Evolutionary conservation across 192 early-diverging fungal species (phyloP).

Genomic region (Pilobolus umbonatus): DNA sequence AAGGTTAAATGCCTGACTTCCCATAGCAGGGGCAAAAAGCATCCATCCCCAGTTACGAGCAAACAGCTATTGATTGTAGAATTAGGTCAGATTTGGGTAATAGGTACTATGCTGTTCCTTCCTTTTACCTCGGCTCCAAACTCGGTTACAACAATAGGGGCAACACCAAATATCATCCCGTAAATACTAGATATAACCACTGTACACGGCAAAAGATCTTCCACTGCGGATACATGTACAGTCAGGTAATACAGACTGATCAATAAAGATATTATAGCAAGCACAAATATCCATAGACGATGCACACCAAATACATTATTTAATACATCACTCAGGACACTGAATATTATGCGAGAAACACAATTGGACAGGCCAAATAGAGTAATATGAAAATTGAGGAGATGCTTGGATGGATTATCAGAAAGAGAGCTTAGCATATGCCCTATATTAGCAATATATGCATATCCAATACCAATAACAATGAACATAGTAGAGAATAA

Average conservation of each 20-base stretch:
- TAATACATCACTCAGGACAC: slow-evolving; percentile 23
- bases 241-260: slow-evolving; percentile 10
- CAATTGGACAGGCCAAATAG: slow-evolving; percentile 28
- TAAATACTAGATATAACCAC: slow-evolving; percentile 21
- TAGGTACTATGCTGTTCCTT: neutral
- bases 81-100: too few relatives aligned
- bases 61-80: slow-evolving; percentile 22
- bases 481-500: slow-evolving; percentile 24
- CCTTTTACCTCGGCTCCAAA: slow-evolving; percentile 24
- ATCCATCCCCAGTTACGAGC: slow-evolving; percentile 35
- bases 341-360: slow-evolving; percentile 25
- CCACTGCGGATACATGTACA: slow-evolving; percentile 4
- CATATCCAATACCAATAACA: slow-evolving; percentile 24
- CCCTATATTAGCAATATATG: slow-evolving; percentile 25
- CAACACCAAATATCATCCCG: slow-evolving; percentile 31
- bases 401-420: slow-evolving; percentile 8
- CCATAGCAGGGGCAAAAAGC: slow-evolving; percentile 34
- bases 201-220: slow-evolving; percentile 20
- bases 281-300: slow-evolving; percentile 30
- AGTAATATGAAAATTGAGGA: slow-evolving; percentile 20
- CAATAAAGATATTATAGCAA: slow-evolving; percentile 10
- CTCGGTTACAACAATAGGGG: slow-evolving; percentile 26
- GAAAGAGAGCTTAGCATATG: slow-evolving; percentile 16
- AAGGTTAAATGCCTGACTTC: slow-evolving; percentile 29
- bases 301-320: slow-evolving; percentile 21